Conservation (phyloP, 2,329 filamentous ascomycete genomes). For the Thielaviopsis populi region DNA sequence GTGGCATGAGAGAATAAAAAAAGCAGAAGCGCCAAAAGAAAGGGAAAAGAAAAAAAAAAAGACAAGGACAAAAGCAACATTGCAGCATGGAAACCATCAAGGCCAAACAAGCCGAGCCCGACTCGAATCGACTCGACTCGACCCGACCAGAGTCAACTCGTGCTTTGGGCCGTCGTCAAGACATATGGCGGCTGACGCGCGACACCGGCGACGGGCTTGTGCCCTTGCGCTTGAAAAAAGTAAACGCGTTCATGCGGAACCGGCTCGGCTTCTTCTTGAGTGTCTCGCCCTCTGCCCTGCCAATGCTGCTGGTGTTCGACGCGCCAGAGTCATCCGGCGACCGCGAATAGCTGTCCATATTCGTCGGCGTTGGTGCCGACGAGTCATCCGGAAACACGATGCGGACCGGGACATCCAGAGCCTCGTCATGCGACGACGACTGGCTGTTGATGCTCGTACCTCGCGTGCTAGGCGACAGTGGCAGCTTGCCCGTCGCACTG, state of each 20-base stretch:
- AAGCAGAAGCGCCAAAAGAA: no score
- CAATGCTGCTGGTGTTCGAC: slow-evolving; percentile 29
- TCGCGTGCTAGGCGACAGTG: slow-evolving; percentile 48
- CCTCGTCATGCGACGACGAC: slow-evolving; percentile 41
- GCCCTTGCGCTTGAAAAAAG: slow-evolving; percentile 41
- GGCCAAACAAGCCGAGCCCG: background rate
- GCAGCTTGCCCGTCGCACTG: slow-evolving; percentile 48
- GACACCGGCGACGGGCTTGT: slow-evolving; percentile 13
- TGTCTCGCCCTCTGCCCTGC: slow-evolving; percentile 34
- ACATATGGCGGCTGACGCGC: background rate
- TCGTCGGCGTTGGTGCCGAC: slow-evolving; percentile 4
- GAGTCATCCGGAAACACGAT: slow-evolving; percentile 14
- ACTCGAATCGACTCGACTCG: no score
- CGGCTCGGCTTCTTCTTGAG: slow-evolving; percentile 48
- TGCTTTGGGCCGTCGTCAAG: no score
- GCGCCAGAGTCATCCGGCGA: slow-evolving; percentile 16
- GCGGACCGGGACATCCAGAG: slow-evolving; percentile 16
- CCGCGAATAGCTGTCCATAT: slow-evolving; percentile 11
- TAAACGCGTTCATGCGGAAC: slow-evolving; percentile 47
- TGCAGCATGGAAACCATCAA: background rate
- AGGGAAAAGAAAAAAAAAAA: background rate
- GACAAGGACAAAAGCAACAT: background rate
- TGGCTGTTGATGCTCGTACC: slow-evolving; percentile 50
- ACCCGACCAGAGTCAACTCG: no score
- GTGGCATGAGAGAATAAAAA: background rate